Evolutionary conservation across 805 yeast species (phyloP).

Genomic region (Ogataea henricii): DNA sequence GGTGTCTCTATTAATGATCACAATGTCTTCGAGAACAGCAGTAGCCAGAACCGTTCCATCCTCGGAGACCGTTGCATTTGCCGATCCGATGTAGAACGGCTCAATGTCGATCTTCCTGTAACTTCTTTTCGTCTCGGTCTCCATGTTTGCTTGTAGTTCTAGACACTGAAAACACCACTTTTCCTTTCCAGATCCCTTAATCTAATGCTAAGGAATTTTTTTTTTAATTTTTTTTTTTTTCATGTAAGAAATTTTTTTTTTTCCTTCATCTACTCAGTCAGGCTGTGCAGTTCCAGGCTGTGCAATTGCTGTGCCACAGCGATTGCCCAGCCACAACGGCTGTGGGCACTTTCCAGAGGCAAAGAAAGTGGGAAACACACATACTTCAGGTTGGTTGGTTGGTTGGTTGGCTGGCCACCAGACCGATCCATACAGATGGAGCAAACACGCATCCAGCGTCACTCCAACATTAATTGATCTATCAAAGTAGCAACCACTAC

Average conservation of each 20-base stretch:
- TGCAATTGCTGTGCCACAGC: background rate
- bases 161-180: background rate
- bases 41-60: conserved; percentile 73
- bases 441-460: too few species aligned
- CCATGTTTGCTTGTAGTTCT: conserved; percentile 12
- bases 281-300: conserved; percentile 4
- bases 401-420: too few species aligned
- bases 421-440: too few species aligned
- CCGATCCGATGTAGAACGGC: conserved; percentile 88
- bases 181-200: background rate
- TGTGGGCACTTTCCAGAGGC: too few species aligned
- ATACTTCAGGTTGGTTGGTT: too few species aligned
- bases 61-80: conserved; percentile 66
- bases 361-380: too few species aligned
- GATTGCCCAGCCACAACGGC: too few species aligned
- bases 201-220: background rate
- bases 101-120: conserved; percentile 51
- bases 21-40: conserved; percentile 74
- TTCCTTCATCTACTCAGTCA: background rate
- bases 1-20: conserved; percentile 63
- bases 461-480: too few species aligned
- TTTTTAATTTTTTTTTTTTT: conserved; percentile 4
- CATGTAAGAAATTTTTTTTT: conserved; percentile 6
- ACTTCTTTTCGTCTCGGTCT: conserved; percentile 29
- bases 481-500: too few species aligned